Evolutionary conservation across 257 asterid genomes (phyloP).

Genomic region (Nicotiana otophora): DNA sequence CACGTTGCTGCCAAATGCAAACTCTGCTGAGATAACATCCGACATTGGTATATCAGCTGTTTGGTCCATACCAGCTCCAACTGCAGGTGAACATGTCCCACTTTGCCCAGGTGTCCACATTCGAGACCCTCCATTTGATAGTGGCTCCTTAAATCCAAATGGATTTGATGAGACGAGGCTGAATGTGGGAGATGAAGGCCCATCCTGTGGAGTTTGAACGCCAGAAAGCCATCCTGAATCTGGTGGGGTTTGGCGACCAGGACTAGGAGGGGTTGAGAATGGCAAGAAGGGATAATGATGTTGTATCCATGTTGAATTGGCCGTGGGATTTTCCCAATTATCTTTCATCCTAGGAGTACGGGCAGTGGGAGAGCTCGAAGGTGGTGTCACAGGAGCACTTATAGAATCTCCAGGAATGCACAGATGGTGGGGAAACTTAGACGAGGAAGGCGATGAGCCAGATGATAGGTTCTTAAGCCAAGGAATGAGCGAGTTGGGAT

Average conservation of each 20-base stretch:
- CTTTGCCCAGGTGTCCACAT: slow-evolving; percentile 99
- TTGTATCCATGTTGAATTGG: slow-evolving; percentile 57
- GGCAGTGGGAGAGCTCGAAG: slow-evolving; percentile 85
- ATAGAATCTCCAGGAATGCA: slow-evolving; percentile 82
- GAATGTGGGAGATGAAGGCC: slow-evolving; percentile 83
- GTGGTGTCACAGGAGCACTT: slow-evolving; percentile 98
- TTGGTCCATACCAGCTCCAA: slow-evolving; percentile 58
- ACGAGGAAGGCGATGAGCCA: slow-evolving; percentile 50
- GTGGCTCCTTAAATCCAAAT: slow-evolving; percentile 64
- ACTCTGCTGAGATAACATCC: slow-evolving; percentile 80
- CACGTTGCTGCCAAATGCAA: slow-evolving; percentile 70
- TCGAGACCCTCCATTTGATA: slow-evolving; percentile 81
- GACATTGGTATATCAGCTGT: slow-evolving; percentile 90
- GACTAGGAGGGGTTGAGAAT: slow-evolving; percentile 80
- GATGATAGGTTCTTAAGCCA: slow-evolving; percentile 93
- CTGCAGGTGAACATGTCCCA: slow-evolving; percentile 91
- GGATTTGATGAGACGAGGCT: slow-evolving; percentile 80
- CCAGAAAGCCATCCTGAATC: slow-evolving; percentile 97
- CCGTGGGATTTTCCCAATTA: slow-evolving; percentile 60
- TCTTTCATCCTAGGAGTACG: slow-evolving; percentile 73
- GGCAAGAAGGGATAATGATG: slow-evolving; percentile 65
- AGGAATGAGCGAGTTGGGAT: slow-evolving; percentile 87
- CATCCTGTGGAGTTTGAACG: slow-evolving; percentile 86
- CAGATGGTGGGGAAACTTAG: slow-evolving; percentile 69
- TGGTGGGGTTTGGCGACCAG: slow-evolving; percentile 74